Evolutionary conservation across 208 protist genomes (phyloP).

Genomic region (Leishmania amazonensis): DNA sequence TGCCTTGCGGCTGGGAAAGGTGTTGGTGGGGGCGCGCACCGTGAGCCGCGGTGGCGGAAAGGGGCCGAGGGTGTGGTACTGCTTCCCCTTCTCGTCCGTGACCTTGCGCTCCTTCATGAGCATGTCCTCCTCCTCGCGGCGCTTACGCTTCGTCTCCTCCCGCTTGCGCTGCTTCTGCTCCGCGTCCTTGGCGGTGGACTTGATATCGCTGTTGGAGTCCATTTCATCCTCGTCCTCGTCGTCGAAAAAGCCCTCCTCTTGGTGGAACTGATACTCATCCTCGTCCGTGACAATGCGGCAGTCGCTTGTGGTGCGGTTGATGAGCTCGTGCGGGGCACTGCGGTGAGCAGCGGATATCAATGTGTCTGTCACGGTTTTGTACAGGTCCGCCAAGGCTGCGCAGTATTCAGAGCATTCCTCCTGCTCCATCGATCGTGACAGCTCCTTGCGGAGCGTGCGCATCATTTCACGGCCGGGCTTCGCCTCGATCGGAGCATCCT

Average conservation of each 20-base stretch:
- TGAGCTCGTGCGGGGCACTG: conserved; percentile 77
- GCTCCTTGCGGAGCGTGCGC: conserved; percentile 70
- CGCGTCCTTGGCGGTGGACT: conserved; percentile 54
- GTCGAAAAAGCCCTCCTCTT: conserved; percentile 72
- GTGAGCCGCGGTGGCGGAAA: conserved; percentile 77
- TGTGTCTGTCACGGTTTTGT: conserved; percentile 85
- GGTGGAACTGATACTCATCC: conserved; percentile 80
- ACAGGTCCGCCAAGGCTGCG: conserved; percentile 65
- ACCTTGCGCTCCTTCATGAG: conserved; percentile 89
- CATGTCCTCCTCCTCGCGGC: conserved; percentile 85
- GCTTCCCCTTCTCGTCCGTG: conserved; percentile 78
- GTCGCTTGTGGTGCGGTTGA: conserved; percentile 72
- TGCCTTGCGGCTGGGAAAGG: conserved; percentile 83
- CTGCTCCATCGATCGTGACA: conserved; percentile 65
- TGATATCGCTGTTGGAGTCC: conserved; percentile 55
- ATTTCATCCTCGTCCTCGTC: conserved; percentile 78
- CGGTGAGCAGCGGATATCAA: conserved; percentile 81
- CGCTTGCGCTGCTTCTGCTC: conserved; percentile 73
- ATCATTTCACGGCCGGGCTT: conserved; percentile 77
- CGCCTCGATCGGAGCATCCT: conserved; percentile 69
- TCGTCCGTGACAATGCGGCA: conserved; percentile 83
- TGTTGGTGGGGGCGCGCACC: conserved; percentile 63
- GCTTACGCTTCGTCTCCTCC: conserved; percentile 75
- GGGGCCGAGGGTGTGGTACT: conserved; percentile 76
- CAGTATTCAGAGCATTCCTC: conserved; percentile 70